Evolutionary conservation across 2,329 filamentous ascomycete species (phyloP), one percentile per base, ranked within the genome.

Genomic region (Aspergillus sp.): DNA sequence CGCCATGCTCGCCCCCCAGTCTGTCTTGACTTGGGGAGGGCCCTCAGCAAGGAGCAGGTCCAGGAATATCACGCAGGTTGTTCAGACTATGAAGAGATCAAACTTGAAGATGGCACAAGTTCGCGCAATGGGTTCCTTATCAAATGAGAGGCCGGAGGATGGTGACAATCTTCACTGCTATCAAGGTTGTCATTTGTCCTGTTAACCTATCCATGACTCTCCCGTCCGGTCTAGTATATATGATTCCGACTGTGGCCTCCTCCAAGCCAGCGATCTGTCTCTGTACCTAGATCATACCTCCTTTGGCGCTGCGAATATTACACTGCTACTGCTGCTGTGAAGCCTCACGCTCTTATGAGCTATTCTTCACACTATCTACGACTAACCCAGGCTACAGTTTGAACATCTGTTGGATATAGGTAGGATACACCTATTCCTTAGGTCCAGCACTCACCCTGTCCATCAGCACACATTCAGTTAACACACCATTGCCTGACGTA

Each of bases 341-440:
- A 41, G 39, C 29, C 4, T 7, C 39, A 41, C 29, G 26, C 7
- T 3, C n/a, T 41, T 41, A 29, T 41, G 39, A 41, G 26, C 19
- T 41, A 41, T 41, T 42, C 40, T 42, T 42, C 10, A 42, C 10
- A 42, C 28, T 42, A 32, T 42, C 40, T 19, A 42, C 6, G 5
- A 42, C 40, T 28, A 42, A 42, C 40, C 12, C 40, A 42, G 40
- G 12, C 28, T 42, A 30, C 40, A 30, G 10, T 42, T 30, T 42
- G 10, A 42, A 42, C 4, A 32, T 28, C 30, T 42, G 40, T 42
- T 42, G 40, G 40, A 19, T 42, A 42, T 42, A 42, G 40, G 40
- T 42, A n/a, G 29, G 40, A n/a, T 19, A 42, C 28, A 19, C 5
- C 28, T 42, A 19, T 42, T 19, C 10, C 4, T 30, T 42, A 29